Base-by-base conservation (phyloP, 148 eudicot genomes). In the Rhododendron griersonianum region DNA sequence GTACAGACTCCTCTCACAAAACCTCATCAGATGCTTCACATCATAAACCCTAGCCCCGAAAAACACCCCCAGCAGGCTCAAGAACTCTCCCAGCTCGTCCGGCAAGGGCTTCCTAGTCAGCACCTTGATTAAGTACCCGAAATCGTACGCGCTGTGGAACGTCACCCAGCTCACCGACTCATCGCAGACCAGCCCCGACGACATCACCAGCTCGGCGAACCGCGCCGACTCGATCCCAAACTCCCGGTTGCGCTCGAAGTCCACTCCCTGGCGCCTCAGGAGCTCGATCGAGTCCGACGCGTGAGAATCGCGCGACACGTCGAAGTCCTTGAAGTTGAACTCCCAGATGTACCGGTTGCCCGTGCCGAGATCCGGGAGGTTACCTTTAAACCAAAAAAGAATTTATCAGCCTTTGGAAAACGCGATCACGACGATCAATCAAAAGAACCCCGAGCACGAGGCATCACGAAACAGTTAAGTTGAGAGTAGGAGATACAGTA, bases 81-180 rank as follows among this genome's bases (percentile, higher is more conserved):
- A 33, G 75, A 95, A 94, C 28, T 84, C 91, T 0, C 15, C 13
- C 53, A 94, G 69, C 2, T 84, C 90, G 48, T 73, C 82, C 4
- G 97, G 95, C 65, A 94, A 84, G 0, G 84, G 41, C 23, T 44
- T 33, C 37, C 89, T 89, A 16, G 90, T 93, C n/a, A 94, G 73
- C 18, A 90, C 61, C 91, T 94, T 94, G 21, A 92, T 51, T 25
- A 94, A 65, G 83, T 92, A 94, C 0, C 92, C 97, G 18, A 93
- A 93, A 85, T 94, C 97, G 25, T 92, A 94, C 1, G 88, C 92
- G 11, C 97, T 85, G 69, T 94, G 97, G 65, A 94, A 94, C 0
- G 97, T 89, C n/a, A 94, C 89, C 91, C 94, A 93, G 33, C 88
- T 89, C 2, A 91, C 90, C 11, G 45, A 75, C 1, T 89, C 92